Conservation (phyloP, 805 yeast genomes). For the Sungouiella blattae region DNA sequence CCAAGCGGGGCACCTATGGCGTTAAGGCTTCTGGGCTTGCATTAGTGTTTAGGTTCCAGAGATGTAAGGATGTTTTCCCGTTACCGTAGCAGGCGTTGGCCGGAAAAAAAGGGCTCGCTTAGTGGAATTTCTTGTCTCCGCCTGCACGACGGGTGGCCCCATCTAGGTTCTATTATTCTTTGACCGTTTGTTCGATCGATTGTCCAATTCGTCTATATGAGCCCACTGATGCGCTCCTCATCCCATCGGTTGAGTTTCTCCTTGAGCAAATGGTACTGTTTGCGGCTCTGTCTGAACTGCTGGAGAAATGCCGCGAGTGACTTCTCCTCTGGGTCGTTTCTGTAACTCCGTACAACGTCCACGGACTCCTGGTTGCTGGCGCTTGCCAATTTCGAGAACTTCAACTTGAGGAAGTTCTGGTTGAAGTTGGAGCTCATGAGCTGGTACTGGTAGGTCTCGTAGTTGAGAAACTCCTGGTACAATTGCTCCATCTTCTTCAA, state of each 20-base stretch:
- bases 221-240: slow-evolving; percentile 43
- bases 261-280: slow-evolving; percentile 29
- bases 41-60: too few relatives aligned
- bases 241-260: slow-evolving; percentile 42
- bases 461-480: slow-evolving; percentile 30
- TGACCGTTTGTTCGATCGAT: too few relatives aligned
- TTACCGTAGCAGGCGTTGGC: too few relatives aligned
- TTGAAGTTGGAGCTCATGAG: slow-evolving; percentile 35
- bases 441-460: slow-evolving; percentile 39
- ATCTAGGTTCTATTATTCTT: too few relatives aligned
- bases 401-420: slow-evolving; percentile 18
- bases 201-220: too few relatives aligned
- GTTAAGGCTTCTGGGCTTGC: too few relatives aligned
- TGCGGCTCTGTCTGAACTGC: slow-evolving; percentile 22
- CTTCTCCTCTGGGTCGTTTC: slow-evolving; percentile 7
- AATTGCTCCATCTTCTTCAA: slow-evolving; percentile 20
- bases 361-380: slow-evolving; percentile 5
- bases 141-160: too few relatives aligned
- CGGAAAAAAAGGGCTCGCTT: too few relatives aligned
- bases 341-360: slow-evolving; percentile 1
- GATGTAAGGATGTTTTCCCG: too few relatives aligned
- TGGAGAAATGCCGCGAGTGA: slow-evolving; percentile 17
- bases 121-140: too few relatives aligned
- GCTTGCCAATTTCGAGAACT: slow-evolving; percentile 7
- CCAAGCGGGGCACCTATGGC: too few relatives aligned